Base-by-base conservation (phyloP, 139 green algal species). In the Picochlorum sp. region DNA sequence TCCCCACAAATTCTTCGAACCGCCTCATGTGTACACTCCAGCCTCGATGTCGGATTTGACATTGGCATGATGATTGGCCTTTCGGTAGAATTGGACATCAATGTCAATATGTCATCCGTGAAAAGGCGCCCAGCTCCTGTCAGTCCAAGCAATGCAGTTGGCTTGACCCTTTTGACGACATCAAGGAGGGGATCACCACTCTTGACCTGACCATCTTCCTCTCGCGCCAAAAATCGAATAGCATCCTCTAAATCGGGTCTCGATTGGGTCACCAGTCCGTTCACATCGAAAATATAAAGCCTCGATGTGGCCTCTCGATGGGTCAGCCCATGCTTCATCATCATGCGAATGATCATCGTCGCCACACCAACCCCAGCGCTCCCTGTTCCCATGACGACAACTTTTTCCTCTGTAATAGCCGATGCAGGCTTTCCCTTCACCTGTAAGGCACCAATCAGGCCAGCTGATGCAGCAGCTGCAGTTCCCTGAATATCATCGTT, bases 1-100 rank as follows among this genome's bases (percentile, higher is more conserved):
- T 77, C 82, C 11, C 60, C 67, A 50, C 73, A 71, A 15, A 38
- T 31, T 76, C 62, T 45, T 60, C 69, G 37, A 37, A 78, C 88
- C 21, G 95, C 81, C 69, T 85, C 61, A 49, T 82, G 82, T 14
- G 87, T 95, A 84, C 88, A 95, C 80, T 97, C 91, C 31, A 88
- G 73, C 65, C 84, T 82, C 44, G 23, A 69, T 23, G 88, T 96
- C 21, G 90, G 90, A 71, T 97, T 97, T 68, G 77, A 90, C 61
- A 97, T 80, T 9, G 90, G 82, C 69, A 97, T 92, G 62, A 97
- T 86, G 72, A 97, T 77, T 31, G 91, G 90, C 0, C 77, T 79
- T 58, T 90, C 74, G 62, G 78, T 83, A 66, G 60, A 70, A 64
- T 69, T 28, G 0, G 66, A 75, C 85, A 96, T 83, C 26, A 60